These are phyloP conservation scores for Onygenales sp. DNA, from an alignment of 2,329 filamentous ascomycete genomes.

Conservation along the genomic window DNA sequence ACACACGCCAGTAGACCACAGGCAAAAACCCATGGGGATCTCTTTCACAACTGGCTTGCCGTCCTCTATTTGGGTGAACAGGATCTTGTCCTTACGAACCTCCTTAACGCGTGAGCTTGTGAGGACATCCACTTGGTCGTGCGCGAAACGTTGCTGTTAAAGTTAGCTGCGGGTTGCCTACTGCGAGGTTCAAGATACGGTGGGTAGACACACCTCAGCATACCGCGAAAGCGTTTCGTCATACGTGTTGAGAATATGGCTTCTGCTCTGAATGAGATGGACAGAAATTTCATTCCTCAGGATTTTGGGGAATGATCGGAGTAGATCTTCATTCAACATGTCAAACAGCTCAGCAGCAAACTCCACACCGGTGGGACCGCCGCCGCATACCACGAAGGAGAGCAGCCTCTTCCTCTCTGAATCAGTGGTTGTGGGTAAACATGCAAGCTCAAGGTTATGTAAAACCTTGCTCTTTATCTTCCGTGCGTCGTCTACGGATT, in stretches of 20 bases:
- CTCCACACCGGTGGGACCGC: constrained; percentile 92
- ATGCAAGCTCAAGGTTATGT: constrained; percentile 80
- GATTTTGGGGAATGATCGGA: constrained; percentile 72
- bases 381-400: constrained; percentile 92
- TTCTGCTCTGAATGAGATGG: constrained; percentile 87
- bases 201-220: constrained; percentile 53
- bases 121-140: constrained; percentile 82
- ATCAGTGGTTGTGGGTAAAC: constrained; percentile 83
- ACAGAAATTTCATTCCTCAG: constrained; percentile 97
- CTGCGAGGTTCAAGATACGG: not conserved
- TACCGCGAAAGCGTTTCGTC: constrained; percentile 90
- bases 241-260: constrained; percentile 96
- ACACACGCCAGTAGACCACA: constrained; percentile 92
- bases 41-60: constrained; percentile 78
- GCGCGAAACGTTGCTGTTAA: constrained; percentile 61
- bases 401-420: constrained; percentile 77
- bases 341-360: constrained; percentile 96
- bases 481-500: constrained; percentile 87
- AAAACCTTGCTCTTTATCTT: constrained; percentile 82
- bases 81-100: constrained; percentile 69
- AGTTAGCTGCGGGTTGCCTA: constrained; percentile 6
- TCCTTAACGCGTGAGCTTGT: constrained; percentile 92
- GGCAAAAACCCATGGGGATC: constrained; percentile 86
- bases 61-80: constrained; percentile 77
- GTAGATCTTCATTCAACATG: constrained; percentile 89